These are phyloP conservation scores for Aegilops speltoides DNA, from an alignment of 176 grass and related monocot species.

Conservation along the genomic window DNA sequence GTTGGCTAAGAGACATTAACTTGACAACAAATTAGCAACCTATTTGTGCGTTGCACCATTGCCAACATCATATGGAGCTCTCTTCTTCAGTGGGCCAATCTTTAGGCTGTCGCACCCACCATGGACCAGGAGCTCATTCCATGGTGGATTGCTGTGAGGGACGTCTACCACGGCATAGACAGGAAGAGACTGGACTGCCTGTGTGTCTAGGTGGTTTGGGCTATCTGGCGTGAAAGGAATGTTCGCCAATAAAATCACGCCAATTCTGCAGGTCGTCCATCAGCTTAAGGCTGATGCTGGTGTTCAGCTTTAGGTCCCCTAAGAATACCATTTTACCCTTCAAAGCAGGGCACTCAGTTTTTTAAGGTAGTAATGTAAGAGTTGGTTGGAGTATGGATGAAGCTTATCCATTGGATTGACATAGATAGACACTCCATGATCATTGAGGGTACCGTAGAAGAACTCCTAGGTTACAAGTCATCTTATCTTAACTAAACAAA, in stretches of 20 bases:
- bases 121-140: background rate
- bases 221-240: background rate
- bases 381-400: no score
- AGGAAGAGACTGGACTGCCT: background rate
- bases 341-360: no score
- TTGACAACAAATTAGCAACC: background rate
- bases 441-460: background rate
- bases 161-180: background rate
- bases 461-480: background rate
- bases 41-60: background rate
- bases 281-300: background rate
- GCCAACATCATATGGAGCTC: background rate
- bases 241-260: background rate
- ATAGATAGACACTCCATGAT: background rate
- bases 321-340: no score
- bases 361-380: no score
- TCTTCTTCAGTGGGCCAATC: no score
- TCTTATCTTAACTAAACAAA: background rate
- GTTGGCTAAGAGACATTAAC: no score
- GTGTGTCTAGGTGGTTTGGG: background rate
- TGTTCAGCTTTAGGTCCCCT: background rate
- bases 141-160: background rate
- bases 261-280: background rate
- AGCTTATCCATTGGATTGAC: background rate
- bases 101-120: background rate